phyloP scores from a whole-genome alignment of 2,329 filamentous ascomycete species.

The Xylariaceae sp. region DNA sequence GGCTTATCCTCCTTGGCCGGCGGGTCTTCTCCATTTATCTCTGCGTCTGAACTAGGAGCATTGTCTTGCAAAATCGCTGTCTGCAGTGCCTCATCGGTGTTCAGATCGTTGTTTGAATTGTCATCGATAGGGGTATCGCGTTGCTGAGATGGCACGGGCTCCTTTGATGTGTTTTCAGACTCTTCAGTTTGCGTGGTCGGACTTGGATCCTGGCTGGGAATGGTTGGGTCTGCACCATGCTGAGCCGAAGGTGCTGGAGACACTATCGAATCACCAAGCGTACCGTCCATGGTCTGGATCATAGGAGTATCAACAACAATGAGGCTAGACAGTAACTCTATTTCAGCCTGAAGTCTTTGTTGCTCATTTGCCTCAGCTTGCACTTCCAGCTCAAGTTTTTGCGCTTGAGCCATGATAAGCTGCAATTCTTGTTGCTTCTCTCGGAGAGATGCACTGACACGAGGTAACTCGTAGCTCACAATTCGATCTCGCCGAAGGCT shows the following conservation, averaged over 20 bases:
- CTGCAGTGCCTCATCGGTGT: conserved; percentile 11
- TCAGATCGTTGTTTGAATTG: neutral
- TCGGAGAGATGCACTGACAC: conserved; percentile 38
- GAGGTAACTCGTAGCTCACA: conserved; percentile 38
- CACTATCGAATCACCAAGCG: too few relatives aligned
- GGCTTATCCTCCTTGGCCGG: neutral
- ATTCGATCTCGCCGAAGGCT: conserved; percentile 33
- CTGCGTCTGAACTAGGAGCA: conserved; percentile 1
- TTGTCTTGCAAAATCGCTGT: conserved; percentile 11
- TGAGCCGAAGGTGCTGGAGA: neutral
- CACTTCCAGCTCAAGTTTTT: conserved; percentile 48
- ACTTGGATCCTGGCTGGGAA: neutral
- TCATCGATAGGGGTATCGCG: neutral
- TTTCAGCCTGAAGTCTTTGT: conserved; percentile 31
- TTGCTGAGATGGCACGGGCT: neutral
- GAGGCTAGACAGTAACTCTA: conserved; percentile 34
- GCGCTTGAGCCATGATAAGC: conserved; percentile 45
- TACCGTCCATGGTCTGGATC: too few relatives aligned
- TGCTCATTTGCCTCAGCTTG: conserved; percentile 35
- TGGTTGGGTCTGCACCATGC: conserved; percentile 1
- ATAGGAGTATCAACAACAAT: conserved; percentile 3
- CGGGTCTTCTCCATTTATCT: conserved; percentile 5
- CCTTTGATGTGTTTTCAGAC: neutral
- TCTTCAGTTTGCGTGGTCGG: neutral
- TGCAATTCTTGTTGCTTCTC: conserved; percentile 48